phyloP scores from a whole-genome alignment of 345 rosid genomes.

The Bruguiera sexangula region DNA sequence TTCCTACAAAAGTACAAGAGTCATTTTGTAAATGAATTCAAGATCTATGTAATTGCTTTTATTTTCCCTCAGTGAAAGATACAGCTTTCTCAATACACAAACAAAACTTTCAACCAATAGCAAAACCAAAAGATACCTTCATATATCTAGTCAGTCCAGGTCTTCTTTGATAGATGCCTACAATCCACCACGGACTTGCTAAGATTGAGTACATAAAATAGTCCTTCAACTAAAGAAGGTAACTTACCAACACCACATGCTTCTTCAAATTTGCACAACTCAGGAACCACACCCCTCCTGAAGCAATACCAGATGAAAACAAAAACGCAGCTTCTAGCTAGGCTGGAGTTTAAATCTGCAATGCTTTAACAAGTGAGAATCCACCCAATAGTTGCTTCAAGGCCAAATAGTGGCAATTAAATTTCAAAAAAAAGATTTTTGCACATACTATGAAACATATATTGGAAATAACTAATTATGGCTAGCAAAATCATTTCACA shows the following conservation, averaged over 20 bases:
- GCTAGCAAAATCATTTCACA: not conserved
- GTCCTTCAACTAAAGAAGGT: too few species aligned
- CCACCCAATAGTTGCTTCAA: too few species aligned
- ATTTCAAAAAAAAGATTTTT: too few species aligned
- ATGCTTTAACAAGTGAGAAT: not conserved
- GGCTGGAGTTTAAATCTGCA: conserved; percentile 76
- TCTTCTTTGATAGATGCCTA: conserved; percentile 29
- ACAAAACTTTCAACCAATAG: not conserved
- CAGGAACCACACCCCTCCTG: too few species aligned
- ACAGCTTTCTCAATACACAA: not conserved
- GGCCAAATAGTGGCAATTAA: too few species aligned
- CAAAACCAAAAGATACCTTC: conserved; percentile 54
- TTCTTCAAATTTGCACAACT: too few species aligned
- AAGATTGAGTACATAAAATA: not conserved
- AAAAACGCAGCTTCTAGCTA: conserved; percentile 79
- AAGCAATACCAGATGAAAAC: conserved; percentile 39
- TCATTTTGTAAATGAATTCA: not conserved
- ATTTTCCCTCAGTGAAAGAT: not conserved
- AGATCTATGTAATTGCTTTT: not conserved
- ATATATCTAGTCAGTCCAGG: conserved; percentile 71
- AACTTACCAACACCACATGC: too few species aligned
- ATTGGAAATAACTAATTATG: too few species aligned
- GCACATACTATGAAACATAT: too few species aligned
- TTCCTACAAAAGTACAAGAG: conserved; percentile 45
- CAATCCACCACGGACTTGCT: conserved; percentile 12